Evolutionary conservation across 805 yeast species (phyloP).

Genomic region (Wickerhamomyces bisporus): DNA sequence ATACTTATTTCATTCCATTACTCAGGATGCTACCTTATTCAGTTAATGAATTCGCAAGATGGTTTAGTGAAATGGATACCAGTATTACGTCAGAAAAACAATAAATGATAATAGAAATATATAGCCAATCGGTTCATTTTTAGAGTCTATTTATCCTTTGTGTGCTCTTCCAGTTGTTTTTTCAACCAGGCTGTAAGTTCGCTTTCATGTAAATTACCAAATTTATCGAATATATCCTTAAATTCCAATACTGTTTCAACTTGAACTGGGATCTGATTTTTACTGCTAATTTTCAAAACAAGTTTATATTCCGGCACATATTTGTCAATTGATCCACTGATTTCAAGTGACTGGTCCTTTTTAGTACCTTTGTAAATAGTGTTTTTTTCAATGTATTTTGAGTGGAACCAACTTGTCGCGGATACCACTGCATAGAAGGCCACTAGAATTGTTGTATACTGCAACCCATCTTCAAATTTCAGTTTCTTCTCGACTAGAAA

Average conservation of each 20-base stretch:
- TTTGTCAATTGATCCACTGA: conserved; percentile 31
- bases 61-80: conserved; percentile 63
- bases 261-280: conserved; percentile 11
- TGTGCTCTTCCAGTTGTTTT: conserved; percentile 28
- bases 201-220: conserved; percentile 37
- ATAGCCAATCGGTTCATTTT: too few relatives aligned
- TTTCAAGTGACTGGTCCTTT: conserved; percentile 23
- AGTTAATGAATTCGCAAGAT: conserved; percentile 34
- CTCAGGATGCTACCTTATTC: conserved; percentile 68
- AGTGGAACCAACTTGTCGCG: conserved; percentile 32
- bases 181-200: conserved; percentile 36
- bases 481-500: conserved; percentile 47
- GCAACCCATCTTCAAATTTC: conserved; percentile 36
- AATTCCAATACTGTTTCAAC: conserved; percentile 23
- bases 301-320: conserved; percentile 42
- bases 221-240: conserved; percentile 32
- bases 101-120: too few relatives aligned
- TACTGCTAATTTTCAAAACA: conserved; percentile 25
- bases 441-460: conserved; percentile 36
- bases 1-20: conserved; percentile 65
- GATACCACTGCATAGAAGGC: conserved; percentile 37
- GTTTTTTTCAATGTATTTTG: conserved; percentile 34
- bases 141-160: conserved; percentile 32
- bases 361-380: conserved; percentile 40
- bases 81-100: conserved; percentile 8